phyloP scores from a whole-genome alignment of 1,284 basidiomycete genomes.

The Pseudomicrostroma phylloplanum region DNA sequence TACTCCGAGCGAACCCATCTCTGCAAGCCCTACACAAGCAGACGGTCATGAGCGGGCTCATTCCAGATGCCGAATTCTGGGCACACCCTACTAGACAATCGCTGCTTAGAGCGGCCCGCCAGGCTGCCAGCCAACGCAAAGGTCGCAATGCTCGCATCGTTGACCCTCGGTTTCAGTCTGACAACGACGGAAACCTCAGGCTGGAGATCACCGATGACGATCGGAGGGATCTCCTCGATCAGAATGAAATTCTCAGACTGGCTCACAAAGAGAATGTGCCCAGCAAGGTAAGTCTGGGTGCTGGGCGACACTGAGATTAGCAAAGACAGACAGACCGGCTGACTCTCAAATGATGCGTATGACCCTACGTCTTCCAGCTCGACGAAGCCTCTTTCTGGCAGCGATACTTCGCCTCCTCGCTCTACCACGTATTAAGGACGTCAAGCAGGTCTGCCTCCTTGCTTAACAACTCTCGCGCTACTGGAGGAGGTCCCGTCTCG shows the following conservation, averaged over 20 bases:
- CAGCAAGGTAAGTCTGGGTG: constrained; percentile 58
- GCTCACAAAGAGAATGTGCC: constrained; percentile 92
- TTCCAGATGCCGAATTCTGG: constrained; percentile 48
- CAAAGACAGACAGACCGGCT: neutral
- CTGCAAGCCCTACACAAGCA: constrained; percentile 43
- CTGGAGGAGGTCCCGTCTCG: neutral
- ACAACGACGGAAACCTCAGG: constrained; percentile 58
- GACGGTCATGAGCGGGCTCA: constrained; percentile 35
- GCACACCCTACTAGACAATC: constrained; percentile 41
- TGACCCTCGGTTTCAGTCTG: constrained; percentile 43
- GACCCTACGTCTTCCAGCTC: constrained; percentile 56
- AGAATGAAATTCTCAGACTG: constrained; percentile 86
- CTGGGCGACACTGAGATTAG: neutral
- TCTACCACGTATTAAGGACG: constrained; percentile 89
- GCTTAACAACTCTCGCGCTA: constrained; percentile 58
- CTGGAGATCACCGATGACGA: constrained; percentile 88
- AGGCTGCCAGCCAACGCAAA: constrained; percentile 33
- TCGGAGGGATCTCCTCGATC: constrained; percentile 91
- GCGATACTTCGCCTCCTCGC: constrained; percentile 87
- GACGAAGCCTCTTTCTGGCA: constrained; percentile 90
- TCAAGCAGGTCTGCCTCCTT: constrained; percentile 75
- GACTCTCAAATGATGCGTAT: neutral
- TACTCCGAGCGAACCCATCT: constrained; percentile 37
- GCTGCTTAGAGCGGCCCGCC: constrained; percentile 38
- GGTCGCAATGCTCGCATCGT: constrained; percentile 44